Evolutionary conservation across 1,284 basidiomycete genomes (phyloP), one percentile per base, ranked within the genome.

Genomic region (Thelephora terrestris): DNA sequence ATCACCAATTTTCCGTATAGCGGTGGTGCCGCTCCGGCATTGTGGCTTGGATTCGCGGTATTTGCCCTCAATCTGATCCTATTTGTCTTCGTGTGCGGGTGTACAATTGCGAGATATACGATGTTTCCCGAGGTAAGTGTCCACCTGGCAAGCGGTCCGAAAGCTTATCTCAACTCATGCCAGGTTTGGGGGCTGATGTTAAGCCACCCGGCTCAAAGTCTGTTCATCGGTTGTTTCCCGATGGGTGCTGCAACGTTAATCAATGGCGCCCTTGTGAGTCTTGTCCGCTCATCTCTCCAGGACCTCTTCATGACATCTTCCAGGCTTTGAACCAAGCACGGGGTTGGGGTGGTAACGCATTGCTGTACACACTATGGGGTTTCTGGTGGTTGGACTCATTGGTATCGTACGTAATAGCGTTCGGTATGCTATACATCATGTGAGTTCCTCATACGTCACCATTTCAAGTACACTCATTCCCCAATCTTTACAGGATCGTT

Each of bases 371-470:
- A 7, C 66, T 79, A 4, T 78, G 79, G 70, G 75, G 62, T 7
- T 64, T 80, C 29, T 85, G 81, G 82, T 84, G 79, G 81, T 52
- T 79, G 45, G 73, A 78, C 53, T 65, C 69, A 0, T 51, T 66
- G 0, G 50, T 75, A 5, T 72, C 79, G 2, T 61, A 77, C 34
- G 10, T 69, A 9, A 68, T 75, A 53, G 73, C 73, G 45, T 71
- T 81, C 45, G 79, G 78, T 5, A 67, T 81, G 61, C 57, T 79
- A 10, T 74, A 79, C 55, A 60, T 70, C 7, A 79, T 81, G 74
- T 74, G 52, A 50, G 71, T 59, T 17, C 20, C 25, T 25, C 10
- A 4, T 20, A 3, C 4, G 5, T 17, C n/a, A 23, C 17, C 42
- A 25, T 12, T 46, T 6, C 25, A 42, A 45, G 55, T 32, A 51